A percentile compares a stretch with the other conserved stretches of the same genome.
phyloP scores from a whole-genome alignment of 345 rosid species.

The Boechera divaricarpa region DNA sequence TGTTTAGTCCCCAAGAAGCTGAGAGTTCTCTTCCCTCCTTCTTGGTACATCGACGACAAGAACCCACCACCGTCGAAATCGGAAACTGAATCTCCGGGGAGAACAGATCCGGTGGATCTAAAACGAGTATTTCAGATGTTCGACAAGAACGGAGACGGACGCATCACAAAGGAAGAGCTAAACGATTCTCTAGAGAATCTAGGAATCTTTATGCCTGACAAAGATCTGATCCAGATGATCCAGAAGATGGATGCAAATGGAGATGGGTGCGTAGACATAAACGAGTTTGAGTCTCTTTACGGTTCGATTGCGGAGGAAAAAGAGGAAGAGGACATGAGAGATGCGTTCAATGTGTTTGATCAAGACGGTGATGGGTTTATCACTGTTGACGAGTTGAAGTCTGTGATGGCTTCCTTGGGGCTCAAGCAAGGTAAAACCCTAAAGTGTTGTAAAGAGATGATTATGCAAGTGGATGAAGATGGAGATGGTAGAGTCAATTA shows the following conservation, averaged over 20 bases:
- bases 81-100: conserved; percentile 12
- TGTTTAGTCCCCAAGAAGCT: conserved; percentile 65
- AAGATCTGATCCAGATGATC: conserved; percentile 47
- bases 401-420: conserved; percentile 48
- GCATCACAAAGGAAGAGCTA: conserved; percentile 46
- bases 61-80: conserved; percentile 17
- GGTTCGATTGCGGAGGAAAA: conserved; percentile 37
- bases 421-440: conserved; percentile 47
- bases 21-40: conserved; percentile 48
- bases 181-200: conserved; percentile 47
- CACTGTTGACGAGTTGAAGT: conserved; percentile 44
- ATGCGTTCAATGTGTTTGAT: conserved; percentile 49
- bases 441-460: conserved; percentile 45
- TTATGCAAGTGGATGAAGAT: conserved; percentile 47
- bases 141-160: conserved; percentile 47
- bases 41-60: conserved; percentile 46
- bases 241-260: conserved; percentile 46
- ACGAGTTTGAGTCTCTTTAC: conserved; percentile 47
- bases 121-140: conserved; percentile 47
- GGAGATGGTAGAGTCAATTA: conserved; percentile 50
- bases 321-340: conserved; percentile 48
- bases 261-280: conserved; percentile 48
- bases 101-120: conserved; percentile 39
- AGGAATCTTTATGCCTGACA: conserved; percentile 46
- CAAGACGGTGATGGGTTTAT: conserved; percentile 51